Conservation (phyloP, 305 asterid species). For the Fraxinus angustifolia region DNA sequence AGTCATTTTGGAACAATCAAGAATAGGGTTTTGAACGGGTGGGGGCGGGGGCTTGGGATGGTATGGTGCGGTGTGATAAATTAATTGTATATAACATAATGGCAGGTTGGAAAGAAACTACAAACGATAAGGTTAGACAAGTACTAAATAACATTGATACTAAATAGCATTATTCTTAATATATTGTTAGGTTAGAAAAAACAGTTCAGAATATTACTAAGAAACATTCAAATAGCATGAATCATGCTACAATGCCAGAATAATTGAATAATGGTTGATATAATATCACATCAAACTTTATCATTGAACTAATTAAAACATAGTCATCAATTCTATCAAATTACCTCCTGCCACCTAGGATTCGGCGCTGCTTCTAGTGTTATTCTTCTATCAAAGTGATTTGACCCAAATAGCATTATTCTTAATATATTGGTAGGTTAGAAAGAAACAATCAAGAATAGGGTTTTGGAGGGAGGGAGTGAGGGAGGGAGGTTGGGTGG, state of each 20-base stretch:
- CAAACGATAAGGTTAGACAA: slow-evolving; percentile 14
- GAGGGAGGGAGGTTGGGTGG: neutral
- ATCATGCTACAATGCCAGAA: too few relatives aligned
- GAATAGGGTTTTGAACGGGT: neutral
- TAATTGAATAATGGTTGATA: too few relatives aligned
- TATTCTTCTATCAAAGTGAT: too few relatives aligned
- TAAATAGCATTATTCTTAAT: too few relatives aligned
- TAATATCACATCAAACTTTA: too few relatives aligned
- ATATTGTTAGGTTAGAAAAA: slow-evolving; percentile 28
- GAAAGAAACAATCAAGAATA: slow-evolving; percentile 17
- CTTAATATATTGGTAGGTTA: slow-evolving; percentile 15
- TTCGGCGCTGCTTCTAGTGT: too few relatives aligned
- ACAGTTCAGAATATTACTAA: neutral
- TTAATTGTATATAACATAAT: neutral
- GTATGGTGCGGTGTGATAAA: neutral
- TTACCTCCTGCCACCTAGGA: too few relatives aligned
- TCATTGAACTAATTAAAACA: too few relatives aligned
- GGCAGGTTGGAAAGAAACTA: slow-evolving; percentile 33
- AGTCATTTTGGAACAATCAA: neutral
- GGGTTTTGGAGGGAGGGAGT: neutral
- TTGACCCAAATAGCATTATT: slow-evolving; percentile 17
- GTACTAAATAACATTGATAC: neutral
- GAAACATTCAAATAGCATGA: neutral
- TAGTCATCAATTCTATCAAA: too few relatives aligned
- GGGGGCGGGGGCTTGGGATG: neutral